Base-by-base conservation (phyloP, 1,284 basidiomycete species). In the Golubevia sp. region DNA sequence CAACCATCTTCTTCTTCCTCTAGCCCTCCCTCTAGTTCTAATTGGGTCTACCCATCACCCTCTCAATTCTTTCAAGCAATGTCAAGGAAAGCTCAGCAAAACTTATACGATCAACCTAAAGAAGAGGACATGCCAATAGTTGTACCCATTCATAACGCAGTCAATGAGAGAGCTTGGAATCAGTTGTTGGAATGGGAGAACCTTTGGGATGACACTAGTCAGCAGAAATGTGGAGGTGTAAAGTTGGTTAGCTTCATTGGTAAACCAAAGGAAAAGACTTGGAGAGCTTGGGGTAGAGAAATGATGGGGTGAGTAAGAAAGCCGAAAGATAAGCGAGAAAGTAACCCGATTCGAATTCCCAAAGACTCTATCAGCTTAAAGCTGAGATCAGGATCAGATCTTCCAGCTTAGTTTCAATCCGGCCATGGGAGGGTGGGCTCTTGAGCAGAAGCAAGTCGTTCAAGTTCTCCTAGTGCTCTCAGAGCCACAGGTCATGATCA, bases 31-130 rank as follows among this genome's bases (percentile, higher is more conserved):
- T 56, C 56, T 18, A 26, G 61, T 71, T 74, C 61, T 53, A 91
- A 93, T 65, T 99, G 96, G 96, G 92, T 97, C 30, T 99, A 99
- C 85, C 96, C 96, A n/a, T 98, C 96, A 11, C 92, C 97, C 76
- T 89, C 91, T 18, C 96, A 98, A 85, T 99, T 99, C 87, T 99
- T 92, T 85, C 88, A 91, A 23, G 97, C 97, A 6, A 94, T 99
- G 90, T 88, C 90, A 65, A 90, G 96, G 63, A 99, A 99, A 86
- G 70, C 77, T 89, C 97, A 79, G 55, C 92, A 96, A 83, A 89
- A 91, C 64, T 67, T 70, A 27, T 20, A 49, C 27, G 23, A 54
- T 58, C 64, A 74, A 79, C 86, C 52, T 3, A 88, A 90, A 20
- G 88, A 90, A 18, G 82, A 87, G 21, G 96, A 98, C 85, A 98